Evolutionary conservation across 495 filamentous ascomycete species (phyloP), one percentile per base, ranked within the genome.

Genomic region (Immersiella caudata): DNA sequence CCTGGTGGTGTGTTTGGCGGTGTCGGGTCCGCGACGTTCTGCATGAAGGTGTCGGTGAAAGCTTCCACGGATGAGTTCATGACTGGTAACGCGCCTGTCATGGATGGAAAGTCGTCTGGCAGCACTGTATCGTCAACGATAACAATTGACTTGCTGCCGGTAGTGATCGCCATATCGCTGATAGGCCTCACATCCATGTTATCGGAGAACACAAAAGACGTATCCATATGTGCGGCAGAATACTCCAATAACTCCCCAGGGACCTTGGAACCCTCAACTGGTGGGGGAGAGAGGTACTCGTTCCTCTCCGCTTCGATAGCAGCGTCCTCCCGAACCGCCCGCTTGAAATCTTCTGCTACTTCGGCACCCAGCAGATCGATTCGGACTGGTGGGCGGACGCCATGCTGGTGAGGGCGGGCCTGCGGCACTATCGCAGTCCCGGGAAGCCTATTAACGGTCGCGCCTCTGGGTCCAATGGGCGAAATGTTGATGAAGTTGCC

Each of bases 361-460:
- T 89, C 88, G 20, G 93, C 92, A 54, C 92, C 91, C 0, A 98
- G 83, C 12, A 93, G 66, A 76, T 98, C 94, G 66, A 96, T 90
- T 58, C 80, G 81, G 64, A 81, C 83, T 68, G 80, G 81, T 25
- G 80, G 77, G 18, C 76, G 74, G 11, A 65, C 64, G 29, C 80
- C 79, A 64, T 81, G 79, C 26, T 77, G 79, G 24, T 80, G 78
- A 49, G 74, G 75, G 46, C 74, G 83, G 67, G 74, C 82, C 79
- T 85, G 85, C 35, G 84, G 82, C 27, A 86, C 84, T 71, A 86
- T 73, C 22, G 84, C 81, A 27, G 83, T 85, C 14, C 83, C 84
- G 8, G 85, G 84, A 26, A 85, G 76, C 63, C 82, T 74, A 68
- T 84, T 85, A 8, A 71, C 79, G 20, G 82, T 85, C 16, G 80